Percentiles rank a stretch among this genome's conserved stretches.
phyloP scores from a whole-genome alignment of 2,329 filamentous ascomycete genomes.

The Berkeleyomyces rouxiae region DNA sequence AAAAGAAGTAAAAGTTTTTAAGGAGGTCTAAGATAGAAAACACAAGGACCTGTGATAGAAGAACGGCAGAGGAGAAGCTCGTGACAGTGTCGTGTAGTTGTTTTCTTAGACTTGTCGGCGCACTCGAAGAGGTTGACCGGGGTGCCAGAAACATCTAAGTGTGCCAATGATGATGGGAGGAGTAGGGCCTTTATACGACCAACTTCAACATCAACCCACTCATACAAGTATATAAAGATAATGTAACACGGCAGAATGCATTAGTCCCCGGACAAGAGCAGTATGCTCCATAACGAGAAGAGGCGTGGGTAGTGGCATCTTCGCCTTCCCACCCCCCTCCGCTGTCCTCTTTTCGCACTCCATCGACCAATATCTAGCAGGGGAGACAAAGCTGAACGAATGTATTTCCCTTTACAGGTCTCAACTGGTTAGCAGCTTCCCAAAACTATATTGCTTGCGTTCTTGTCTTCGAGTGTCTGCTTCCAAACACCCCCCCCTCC shows the following conservation, averaged over 20 bases:
- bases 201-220: too few species aligned
- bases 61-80: not conserved
- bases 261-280: too few species aligned
- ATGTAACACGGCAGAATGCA: too few species aligned
- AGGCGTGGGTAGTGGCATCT: not conserved
- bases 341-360: not conserved
- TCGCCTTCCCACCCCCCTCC: not conserved
- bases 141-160: not conserved
- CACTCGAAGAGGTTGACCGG: not conserved
- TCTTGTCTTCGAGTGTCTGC: not conserved
- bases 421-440: not conserved
- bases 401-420: not conserved
- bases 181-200: not conserved
- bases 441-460: not conserved
- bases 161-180: not conserved
- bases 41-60: too few species aligned
- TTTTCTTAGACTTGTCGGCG: not conserved
- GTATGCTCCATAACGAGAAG: not conserved
- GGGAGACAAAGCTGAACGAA: not conserved
- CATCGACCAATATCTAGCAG: not conserved
- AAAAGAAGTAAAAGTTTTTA: not conserved
- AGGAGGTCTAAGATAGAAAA: too few species aligned
- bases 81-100: not conserved
- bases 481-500: not conserved
- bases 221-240: too few species aligned